Evolutionary conservation across 179 eudicot genomes (phyloP).

Genomic region (Spinacia oleracea): DNA sequence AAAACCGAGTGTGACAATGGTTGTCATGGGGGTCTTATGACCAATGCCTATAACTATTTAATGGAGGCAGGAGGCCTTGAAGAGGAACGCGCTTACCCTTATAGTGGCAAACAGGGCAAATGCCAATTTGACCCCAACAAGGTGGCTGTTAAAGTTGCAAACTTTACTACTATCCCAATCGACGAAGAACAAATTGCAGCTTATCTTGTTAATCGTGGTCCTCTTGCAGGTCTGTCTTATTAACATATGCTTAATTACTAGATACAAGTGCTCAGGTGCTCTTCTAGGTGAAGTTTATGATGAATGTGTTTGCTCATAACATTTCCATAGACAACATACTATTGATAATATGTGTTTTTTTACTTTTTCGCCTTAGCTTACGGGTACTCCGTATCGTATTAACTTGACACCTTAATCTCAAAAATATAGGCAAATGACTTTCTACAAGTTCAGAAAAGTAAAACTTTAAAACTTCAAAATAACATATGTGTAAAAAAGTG

Average conservation of each 20-base stretch:
- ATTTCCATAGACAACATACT: no score
- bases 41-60: slow-evolving; percentile 79
- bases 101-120: slow-evolving; percentile 65
- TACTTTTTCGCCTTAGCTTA: no score
- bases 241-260: neutral
- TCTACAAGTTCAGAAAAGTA: no score
- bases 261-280: neutral
- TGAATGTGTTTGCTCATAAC: no score
- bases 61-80: slow-evolving; percentile 82
- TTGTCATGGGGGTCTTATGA: slow-evolving; percentile 88
- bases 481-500: no score
- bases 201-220: slow-evolving; percentile 67
- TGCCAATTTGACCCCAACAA: slow-evolving; percentile 59
- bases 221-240: slow-evolving; percentile 64
- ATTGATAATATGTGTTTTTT: no score
- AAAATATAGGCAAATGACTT: no score
- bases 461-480: no score
- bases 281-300: no score
- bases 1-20: slow-evolving; percentile 61
- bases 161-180: slow-evolving; percentile 66
- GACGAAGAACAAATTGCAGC: slow-evolving; percentile 87
- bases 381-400: no score
- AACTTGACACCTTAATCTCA: no score
- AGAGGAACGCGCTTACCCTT: slow-evolving; percentile 68
- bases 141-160: slow-evolving; percentile 53